Percentiles rank a stretch among this genome's conserved stretches.
Conservation (phyloP, 108 stramenopile genomes). For the Skeletonema potamos region DNA sequence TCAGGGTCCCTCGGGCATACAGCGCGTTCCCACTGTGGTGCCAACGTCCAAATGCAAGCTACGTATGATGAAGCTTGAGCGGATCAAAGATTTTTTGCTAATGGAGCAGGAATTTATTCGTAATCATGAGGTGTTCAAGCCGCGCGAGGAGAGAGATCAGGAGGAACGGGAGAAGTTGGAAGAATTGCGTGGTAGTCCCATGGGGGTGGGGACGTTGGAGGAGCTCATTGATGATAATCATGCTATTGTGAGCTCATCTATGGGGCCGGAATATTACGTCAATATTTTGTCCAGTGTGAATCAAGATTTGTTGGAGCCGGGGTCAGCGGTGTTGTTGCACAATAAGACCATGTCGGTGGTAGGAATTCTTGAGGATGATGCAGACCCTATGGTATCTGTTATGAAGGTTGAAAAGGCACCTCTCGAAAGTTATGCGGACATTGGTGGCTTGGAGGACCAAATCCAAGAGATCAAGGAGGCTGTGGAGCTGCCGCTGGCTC, state of each 20-base stretch:
- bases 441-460: conserved; percentile 97
- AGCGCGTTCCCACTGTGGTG: conserved; percentile 83
- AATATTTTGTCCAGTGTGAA: conserved; percentile 97
- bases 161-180: conserved; percentile 97
- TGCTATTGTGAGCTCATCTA: conserved; percentile 93
- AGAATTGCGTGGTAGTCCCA: conserved; percentile 96
- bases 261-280: conserved; percentile 99
- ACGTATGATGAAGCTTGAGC: conserved; percentile 94
- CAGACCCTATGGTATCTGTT: conserved; percentile 97
- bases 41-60: conserved; percentile 98
- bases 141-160: conserved; percentile 95
- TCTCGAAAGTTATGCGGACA: conserved; percentile 97
- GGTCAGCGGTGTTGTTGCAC: conserved; percentile 94
- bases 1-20: conserved; percentile 88
- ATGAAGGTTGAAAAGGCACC: conserved; percentile 99
- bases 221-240: conserved; percentile 99
- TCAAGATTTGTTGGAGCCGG: conserved; percentile 99
- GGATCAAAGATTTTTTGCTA: conserved; percentile 98
- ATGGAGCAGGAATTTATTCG: conserved; percentile 99
- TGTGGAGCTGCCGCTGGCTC: conserved; percentile 97
- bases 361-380: conserved; percentile 96
- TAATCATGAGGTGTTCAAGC: conserved; percentile 99
- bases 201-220: conserved; percentile 96
- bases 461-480: conserved; percentile 99
- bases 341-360: conserved; percentile 98